phyloP scores from a whole-genome alignment of 2,329 filamentous ascomycete species.

The Calonectria honghensis region DNA sequence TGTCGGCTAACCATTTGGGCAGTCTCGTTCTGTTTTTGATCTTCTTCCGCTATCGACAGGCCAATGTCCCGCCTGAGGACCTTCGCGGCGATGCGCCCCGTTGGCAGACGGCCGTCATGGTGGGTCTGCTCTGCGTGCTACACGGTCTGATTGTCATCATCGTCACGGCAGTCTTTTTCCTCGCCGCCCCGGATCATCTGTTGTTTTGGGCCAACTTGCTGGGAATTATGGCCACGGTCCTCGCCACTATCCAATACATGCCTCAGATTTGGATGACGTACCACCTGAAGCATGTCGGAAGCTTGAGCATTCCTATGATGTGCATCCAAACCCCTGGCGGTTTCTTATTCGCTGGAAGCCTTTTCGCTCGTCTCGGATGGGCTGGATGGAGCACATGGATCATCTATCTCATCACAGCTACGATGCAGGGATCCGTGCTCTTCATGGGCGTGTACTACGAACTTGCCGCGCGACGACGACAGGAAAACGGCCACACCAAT shows the following conservation, averaged over 20 bases:
- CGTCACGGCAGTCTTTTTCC: conserved; percentile 80
- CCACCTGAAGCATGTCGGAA: conserved; percentile 88
- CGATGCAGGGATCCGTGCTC: conserved; percentile 88
- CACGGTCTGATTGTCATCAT: conserved; percentile 84
- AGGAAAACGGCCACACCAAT: conserved; percentile 49
- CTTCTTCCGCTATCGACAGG: conserved; percentile 85
- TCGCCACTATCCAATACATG: conserved; percentile 93
- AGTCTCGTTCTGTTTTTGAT: conserved; percentile 95
- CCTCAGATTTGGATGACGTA: conserved; percentile 97
- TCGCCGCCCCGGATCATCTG: conserved; percentile 78
- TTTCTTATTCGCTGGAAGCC: conserved; percentile 89
- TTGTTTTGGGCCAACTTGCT: conserved; percentile 89
- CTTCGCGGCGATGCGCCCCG: conserved; percentile 74
- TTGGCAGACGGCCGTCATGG: conserved; percentile 86
- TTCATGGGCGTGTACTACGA: conserved; percentile 88
- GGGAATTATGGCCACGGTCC: conserved; percentile 84
- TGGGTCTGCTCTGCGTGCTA: conserved; percentile 82
- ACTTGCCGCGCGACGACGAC: conserved; percentile 64
- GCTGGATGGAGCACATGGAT: conserved; percentile 97
- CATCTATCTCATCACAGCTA: conserved; percentile 90
- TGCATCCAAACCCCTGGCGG: conserved; percentile 96
- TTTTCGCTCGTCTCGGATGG: conserved; percentile 85
- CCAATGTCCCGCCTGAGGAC: conserved; percentile 69
- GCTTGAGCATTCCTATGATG: conserved; percentile 98
- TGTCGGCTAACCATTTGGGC: conserved; percentile 25